phyloP scores from a whole-genome alignment of 2,329 filamentous ascomycete genomes.

The Teratosphaeria epicoccoides region DNA sequence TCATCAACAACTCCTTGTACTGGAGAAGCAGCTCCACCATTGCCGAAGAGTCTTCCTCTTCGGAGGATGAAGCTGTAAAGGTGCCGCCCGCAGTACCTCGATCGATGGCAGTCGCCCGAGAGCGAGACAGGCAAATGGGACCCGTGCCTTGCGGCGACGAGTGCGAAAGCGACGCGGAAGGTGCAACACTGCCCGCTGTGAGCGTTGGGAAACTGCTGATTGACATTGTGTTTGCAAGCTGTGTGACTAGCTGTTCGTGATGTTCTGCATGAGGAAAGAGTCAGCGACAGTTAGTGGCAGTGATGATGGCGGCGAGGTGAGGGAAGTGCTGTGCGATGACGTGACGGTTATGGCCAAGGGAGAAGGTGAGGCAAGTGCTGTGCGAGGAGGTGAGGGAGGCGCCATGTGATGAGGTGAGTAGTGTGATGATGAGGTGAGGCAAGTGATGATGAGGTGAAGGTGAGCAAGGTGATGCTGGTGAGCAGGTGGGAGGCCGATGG shows the following conservation, averaged over 20 bases:
- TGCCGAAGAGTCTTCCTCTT: not conserved
- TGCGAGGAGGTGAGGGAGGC: not conserved
- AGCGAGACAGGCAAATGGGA: not conserved
- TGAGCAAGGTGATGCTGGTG: not conserved
- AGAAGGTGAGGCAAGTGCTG: not conserved
- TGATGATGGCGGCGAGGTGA: not conserved
- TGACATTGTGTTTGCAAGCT: not conserved
- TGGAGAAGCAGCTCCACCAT: not conserved
- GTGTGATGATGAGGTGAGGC: not conserved
- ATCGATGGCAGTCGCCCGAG: not conserved
- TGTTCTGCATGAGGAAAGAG: not conserved
- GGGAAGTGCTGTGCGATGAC: not conserved
- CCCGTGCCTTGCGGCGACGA: not conserved
- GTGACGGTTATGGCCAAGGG: not conserved
- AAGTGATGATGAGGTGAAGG: not conserved
- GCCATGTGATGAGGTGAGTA: not conserved
- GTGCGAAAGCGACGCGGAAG: not conserved
- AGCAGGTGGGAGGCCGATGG: not conserved
- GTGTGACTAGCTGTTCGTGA: not conserved
- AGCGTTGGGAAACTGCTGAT: not conserved
- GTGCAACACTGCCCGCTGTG: not conserved
- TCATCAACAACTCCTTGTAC: not conserved
- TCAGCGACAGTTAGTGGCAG: not conserved
- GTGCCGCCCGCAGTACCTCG: not conserved
- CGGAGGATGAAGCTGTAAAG: not conserved